Conservation (phyloP, 345 rosid species). For the Abelmoschus esculentus region DNA sequence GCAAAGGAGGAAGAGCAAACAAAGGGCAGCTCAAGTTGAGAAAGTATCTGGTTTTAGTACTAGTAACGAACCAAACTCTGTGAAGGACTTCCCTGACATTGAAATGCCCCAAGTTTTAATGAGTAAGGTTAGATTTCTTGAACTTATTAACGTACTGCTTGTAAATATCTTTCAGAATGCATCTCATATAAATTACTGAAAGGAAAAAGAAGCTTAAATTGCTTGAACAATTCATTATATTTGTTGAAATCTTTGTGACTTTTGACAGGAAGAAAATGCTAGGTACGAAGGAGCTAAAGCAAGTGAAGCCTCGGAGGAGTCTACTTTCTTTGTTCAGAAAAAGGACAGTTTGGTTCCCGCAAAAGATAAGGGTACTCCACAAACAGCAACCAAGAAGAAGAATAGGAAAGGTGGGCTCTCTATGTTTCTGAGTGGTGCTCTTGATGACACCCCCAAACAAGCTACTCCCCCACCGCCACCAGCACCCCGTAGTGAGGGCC, state of each 20-base stretch:
- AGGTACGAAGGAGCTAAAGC: slow-evolving; percentile 17
- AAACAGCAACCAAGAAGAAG: slow-evolving; percentile 57
- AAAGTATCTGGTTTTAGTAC: slow-evolving; percentile 28
- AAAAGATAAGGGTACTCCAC: slow-evolving; percentile 35
- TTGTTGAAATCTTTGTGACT: slow-evolving; percentile 12
- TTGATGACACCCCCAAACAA: slow-evolving; percentile 58
- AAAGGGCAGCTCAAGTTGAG: slow-evolving; percentile 38
- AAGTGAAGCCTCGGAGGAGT: slow-evolving; percentile 29
- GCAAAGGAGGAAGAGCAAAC: slow-evolving; percentile 62
- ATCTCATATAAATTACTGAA: background rate
- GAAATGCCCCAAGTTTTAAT: slow-evolving; percentile 30
- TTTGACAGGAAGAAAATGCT: slow-evolving; percentile 34
- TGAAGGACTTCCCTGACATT: slow-evolving; percentile 24
- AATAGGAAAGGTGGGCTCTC: slow-evolving; percentile 93
- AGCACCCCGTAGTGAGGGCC: slow-evolving; percentile 69
- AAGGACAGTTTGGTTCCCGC: slow-evolving; percentile 29
- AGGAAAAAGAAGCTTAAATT: background rate
- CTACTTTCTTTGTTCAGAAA: slow-evolving; percentile 31
- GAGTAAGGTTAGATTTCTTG: slow-evolving; percentile 40
- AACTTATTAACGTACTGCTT: background rate
- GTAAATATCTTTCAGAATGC: background rate
- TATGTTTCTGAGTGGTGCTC: slow-evolving; percentile 94
- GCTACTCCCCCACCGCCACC: slow-evolving; percentile 47
- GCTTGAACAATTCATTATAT: slow-evolving; percentile 3
- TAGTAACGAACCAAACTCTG: slow-evolving; percentile 25